Evolutionary conservation across 306 rosid genomes (phyloP), one percentile per base, ranked within the genome.

Genomic region (Canavalia gladiata): DNA sequence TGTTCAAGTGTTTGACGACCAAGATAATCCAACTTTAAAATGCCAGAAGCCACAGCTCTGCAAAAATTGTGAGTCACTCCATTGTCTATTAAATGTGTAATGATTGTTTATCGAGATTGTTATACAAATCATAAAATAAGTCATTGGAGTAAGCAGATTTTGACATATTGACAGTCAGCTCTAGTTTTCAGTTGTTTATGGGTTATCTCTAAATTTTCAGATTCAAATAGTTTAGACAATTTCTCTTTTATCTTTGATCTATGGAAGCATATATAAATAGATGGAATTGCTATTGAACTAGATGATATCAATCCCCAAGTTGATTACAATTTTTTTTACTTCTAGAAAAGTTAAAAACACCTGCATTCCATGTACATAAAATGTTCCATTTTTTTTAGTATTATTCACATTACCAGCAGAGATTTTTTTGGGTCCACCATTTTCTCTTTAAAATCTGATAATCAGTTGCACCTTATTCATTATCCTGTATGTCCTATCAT

Each of bases 11-110:
- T 87, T 82, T 83, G 95, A 77, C 87, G 88, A 8, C 90, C 89
- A 39, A 92, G 90, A 75, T 87, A 78, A 56, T 86, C 81, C 7
- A 89, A 90, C 67, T 94, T 91, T 43, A 90, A 76, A 81, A 90
- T 62, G 57, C 94, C 88, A 46, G 91, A 90, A 72, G 87, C 92
- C 88, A 86, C 81, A 5, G 92, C 85, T 83, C 98, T 94, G 89
- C 68, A 82, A 84, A 70, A 78, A 2, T 72, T 82, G 66, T 82
- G 66, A 76, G 31, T 46, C 47, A 11, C 35, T 72, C 42, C 67
- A 84, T 68, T 45, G 60, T 29, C 50, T 56, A 72, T 64, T 78
- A 18, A 45, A 56, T 2, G 34, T 67, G 77, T 10, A 37, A 49
- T 64, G 29, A 46, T 66, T 33, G 42, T 4, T 60, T 31, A 50